Conservation (phyloP, 768 basidiomycete genomes). For the Agrocybe praecox region DNA sequence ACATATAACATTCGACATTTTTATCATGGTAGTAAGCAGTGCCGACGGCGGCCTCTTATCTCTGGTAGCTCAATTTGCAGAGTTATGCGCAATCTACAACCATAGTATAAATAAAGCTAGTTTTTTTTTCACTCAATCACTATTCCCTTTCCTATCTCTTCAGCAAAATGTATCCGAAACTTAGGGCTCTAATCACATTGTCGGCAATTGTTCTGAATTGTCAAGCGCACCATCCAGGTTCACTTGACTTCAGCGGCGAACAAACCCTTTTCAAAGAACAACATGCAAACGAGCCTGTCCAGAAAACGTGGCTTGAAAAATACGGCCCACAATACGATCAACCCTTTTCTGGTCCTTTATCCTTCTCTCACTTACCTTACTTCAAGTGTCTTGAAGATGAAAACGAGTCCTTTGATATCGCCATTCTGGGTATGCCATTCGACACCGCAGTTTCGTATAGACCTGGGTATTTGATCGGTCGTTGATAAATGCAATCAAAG, state of each 20-base stretch:
- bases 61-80: neutral
- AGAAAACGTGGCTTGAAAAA: conserved; percentile 62
- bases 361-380: conserved; percentile 85
- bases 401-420: conserved; percentile 64
- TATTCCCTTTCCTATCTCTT: neutral
- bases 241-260: neutral
- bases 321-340: conserved; percentile 79
- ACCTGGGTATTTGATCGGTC: conserved; percentile 40
- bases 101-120: neutral
- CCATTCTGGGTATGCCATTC: conserved; percentile 80
- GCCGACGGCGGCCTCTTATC: neutral
- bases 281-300: neutral
- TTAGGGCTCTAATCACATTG: neutral
- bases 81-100: neutral
- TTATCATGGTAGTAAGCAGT: neutral
- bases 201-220: neutral
- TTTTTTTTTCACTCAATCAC: neutral
- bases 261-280: neutral
- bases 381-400: conserved; percentile 67
- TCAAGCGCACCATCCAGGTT: conserved; percentile 4
- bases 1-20: neutral
- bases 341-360: conserved; percentile 75
- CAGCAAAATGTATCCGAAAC: neutral
- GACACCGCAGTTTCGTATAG: conserved; percentile 72
- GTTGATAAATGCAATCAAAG: neutral